Conservation (phyloP, 2,329 filamentous ascomycete genomes). For the Fusarium domesticum region DNA sequence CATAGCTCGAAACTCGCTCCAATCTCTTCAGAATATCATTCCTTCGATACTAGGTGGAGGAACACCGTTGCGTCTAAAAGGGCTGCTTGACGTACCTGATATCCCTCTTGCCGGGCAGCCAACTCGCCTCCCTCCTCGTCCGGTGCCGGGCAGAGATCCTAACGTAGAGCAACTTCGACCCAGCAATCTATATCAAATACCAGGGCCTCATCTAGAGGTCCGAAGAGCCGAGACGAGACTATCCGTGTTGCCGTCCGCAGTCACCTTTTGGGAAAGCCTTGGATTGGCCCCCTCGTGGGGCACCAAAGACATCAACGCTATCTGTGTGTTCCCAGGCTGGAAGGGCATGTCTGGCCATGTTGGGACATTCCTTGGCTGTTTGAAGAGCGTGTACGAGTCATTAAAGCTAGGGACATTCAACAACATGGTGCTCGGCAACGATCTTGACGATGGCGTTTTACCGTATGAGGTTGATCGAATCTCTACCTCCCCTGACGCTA, state of each 20-base stretch:
- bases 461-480: conserved; percentile 49
- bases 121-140: conserved; percentile 50
- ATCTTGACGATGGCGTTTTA: conserved; percentile 45
- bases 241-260: conserved; percentile 70
- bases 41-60: conserved; percentile 43
- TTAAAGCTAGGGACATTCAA: conserved; percentile 68
- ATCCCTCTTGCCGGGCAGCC: conserved; percentile 52
- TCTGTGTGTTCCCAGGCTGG: conserved; percentile 68
- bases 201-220: conserved; percentile 68
- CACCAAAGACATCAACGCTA: conserved; percentile 65
- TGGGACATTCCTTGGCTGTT: conserved; percentile 61
- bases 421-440: conserved; percentile 42
- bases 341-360: conserved; percentile 61
- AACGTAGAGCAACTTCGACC: conserved; percentile 47
- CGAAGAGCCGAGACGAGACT: conserved; percentile 66
- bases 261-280: conserved; percentile 79
- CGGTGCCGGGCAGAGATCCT: conserved; percentile 40
- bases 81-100: conserved; percentile 56
- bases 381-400: conserved; percentile 70
- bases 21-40: conserved; percentile 44
- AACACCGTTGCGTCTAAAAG: conserved; percentile 41
- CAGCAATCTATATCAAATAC: conserved; percentile 59
- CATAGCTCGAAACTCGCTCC: conserved; percentile 47
- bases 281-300: conserved; percentile 70
- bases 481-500: conserved; percentile 40